Conservation (phyloP, 2,329 filamentous ascomycete genomes). For the Geoglossum cookeanum region DNA sequence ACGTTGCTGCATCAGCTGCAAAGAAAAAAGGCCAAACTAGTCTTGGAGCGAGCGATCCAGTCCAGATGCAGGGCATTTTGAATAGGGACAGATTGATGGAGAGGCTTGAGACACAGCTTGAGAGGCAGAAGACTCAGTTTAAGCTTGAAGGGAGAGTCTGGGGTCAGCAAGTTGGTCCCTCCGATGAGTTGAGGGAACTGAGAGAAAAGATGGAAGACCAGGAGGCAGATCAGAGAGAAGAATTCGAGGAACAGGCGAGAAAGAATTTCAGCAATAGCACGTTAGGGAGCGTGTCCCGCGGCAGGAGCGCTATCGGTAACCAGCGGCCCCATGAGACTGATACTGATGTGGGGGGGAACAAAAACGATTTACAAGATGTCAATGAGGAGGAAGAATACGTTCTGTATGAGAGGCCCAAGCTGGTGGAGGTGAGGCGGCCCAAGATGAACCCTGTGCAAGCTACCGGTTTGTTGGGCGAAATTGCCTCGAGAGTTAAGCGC, state of each 20-base stretch:
- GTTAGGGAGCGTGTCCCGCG: slow-evolving; percentile 50
- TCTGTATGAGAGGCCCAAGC: slow-evolving; percentile 57
- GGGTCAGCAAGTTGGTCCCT: slow-evolving; percentile 65
- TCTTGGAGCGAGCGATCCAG: slow-evolving; percentile 44
- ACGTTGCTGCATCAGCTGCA: slow-evolving; percentile 82
- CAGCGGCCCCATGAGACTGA: slow-evolving; percentile 13
- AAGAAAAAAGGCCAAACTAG: slow-evolving; percentile 33
- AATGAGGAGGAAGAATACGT: slow-evolving; percentile 40
- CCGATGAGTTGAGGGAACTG: slow-evolving; percentile 76
- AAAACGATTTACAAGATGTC: slow-evolving; percentile 28
- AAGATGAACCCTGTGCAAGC: slow-evolving; percentile 41
- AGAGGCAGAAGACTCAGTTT: slow-evolving; percentile 92
- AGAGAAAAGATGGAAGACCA: slow-evolving; percentile 82
- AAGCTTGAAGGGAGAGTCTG: slow-evolving; percentile 89
- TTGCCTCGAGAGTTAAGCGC: slow-evolving; percentile 55
- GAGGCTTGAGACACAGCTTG: slow-evolving; percentile 82
- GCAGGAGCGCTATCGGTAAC: slow-evolving; percentile 30
- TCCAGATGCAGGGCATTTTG: slow-evolving; percentile 76
- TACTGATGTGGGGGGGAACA: slow-evolving; percentile 7
- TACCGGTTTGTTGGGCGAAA: slow-evolving; percentile 48
- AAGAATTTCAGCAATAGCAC: slow-evolving; percentile 51
- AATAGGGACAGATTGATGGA: slow-evolving; percentile 87
- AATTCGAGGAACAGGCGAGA: slow-evolving; percentile 34
- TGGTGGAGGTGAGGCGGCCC: slow-evolving; percentile 63
- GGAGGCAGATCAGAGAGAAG: slow-evolving; percentile 22